Evolutionary conservation across 257 asterid genomes (phyloP), one percentile per base, ranked within the genome.

Genomic region (Avicennia marina): DNA sequence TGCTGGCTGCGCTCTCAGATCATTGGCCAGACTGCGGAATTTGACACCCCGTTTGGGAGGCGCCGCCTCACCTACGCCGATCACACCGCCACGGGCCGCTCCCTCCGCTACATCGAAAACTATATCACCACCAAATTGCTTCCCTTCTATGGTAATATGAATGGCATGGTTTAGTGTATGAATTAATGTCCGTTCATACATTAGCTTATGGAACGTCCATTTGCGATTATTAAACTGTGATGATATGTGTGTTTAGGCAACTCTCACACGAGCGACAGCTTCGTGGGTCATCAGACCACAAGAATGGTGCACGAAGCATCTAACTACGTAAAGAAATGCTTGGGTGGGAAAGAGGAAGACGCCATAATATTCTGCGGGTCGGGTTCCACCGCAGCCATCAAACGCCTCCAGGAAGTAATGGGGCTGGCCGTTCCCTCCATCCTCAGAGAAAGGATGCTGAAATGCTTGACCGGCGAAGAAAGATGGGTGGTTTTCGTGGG

Each of bases 51-150:
- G 0, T 86, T 86, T 16, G 93, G 93, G 24, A 58, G 64, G 58
- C 85, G 95, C 20, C 74, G 52, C 65, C 91, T 82, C 49, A 80
- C 84, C 11, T 86, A 86, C 64, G 84, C 93, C 20, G 95, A 86
- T 57, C 89, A 86, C 61, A 86, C 89, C 19, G 95, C 95, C 65
- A 75, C 95, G 12, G 95, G 89, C 44, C 78, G 95, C 52, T 70
- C 74, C 46, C 86, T 85, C 42, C 79, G 26, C 40, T 80, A 46
- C 63, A 59, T 86, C 16, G 95, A 86, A 68, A 60, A 83, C 53
- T 78, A 72, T 41, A 78, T 86, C 40, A 13, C 60, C 9, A 48
- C 68, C 20, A 22, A 68, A 20, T 21, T 80, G 41, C 93, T 86
- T 44, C 95, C 95, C 15, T 72, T 71, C 26, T 86, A 86, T 48